A percentile compares a stretch with the other conserved stretches of the same genome.
Evolutionary conservation across 768 basidiomycete species (phyloP).

Genomic region (Suillus alpinus): DNA sequence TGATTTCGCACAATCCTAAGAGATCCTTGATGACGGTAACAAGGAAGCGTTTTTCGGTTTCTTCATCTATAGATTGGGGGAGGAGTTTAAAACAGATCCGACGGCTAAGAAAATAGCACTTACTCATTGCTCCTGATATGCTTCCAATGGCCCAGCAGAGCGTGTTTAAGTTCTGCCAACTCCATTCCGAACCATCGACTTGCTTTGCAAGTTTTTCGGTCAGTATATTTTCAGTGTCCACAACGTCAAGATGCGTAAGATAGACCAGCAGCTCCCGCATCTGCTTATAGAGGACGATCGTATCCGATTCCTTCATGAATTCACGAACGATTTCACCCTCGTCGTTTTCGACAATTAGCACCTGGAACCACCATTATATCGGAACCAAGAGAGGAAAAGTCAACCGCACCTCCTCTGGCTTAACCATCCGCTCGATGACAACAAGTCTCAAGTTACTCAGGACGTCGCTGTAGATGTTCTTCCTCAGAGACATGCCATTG

Average conservation of each 20-base stretch:
- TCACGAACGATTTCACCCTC: conserved; percentile 99
- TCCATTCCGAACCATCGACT: conserved; percentile 98
- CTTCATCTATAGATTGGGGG: conserved; percentile 66
- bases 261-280: conserved; percentile 98
- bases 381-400: not conserved
- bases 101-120: conserved; percentile 29
- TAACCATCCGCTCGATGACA: conserved; percentile 99
- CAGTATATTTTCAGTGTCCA: conserved; percentile 94
- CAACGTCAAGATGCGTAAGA: conserved; percentile 93
- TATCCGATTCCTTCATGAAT: conserved; percentile 98
- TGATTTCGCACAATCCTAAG: conserved; percentile 95
- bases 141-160: conserved; percentile 99
- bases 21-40: conserved; percentile 99
- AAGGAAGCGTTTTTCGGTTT: conserved; percentile 97
- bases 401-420: conserved; percentile 88
- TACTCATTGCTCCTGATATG: conserved; percentile 98
- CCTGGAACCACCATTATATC: conserved; percentile 44
- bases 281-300: conserved; percentile 97
- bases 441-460: conserved; percentile 91
- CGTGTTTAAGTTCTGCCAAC: conserved; percentile 98
- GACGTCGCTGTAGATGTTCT: conserved; percentile 95
- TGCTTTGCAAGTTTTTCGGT: conserved; percentile 97
- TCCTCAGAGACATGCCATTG: conserved; percentile 76
- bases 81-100: not conserved
- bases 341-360: conserved; percentile 97